A percentile compares a stretch with the other conserved stretches of the same genome.
Conservation (phyloP, 2,329 filamentous ascomycete species). For the Alternaria burnsii region DNA sequence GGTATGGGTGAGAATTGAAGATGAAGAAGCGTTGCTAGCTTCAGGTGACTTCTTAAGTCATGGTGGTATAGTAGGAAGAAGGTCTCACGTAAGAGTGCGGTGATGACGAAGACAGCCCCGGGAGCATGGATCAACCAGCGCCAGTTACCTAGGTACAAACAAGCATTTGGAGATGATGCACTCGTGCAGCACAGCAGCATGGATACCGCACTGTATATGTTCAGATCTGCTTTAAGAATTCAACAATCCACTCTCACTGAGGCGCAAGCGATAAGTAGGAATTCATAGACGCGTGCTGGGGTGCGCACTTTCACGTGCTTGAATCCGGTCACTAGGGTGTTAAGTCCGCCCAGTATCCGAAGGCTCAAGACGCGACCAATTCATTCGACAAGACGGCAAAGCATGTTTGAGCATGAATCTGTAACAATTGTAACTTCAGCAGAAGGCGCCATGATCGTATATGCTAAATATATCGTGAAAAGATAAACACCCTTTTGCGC, state of each 20-base stretch:
- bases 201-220: neutral
- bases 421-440: neutral
- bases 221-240: neutral
- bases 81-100: neutral
- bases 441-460: neutral
- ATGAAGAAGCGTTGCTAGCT: conserved; percentile 2
- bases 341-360: conserved; percentile 3
- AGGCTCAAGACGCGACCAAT: neutral
- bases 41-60: conserved; percentile 12
- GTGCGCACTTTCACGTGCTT: conserved; percentile 17
- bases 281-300: neutral
- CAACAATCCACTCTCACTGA: neutral
- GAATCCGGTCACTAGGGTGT: neutral
- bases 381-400: neutral
- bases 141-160: neutral
- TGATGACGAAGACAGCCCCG: conserved; percentile 1
- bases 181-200: neutral
- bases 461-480: neutral
- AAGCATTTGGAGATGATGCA: neutral
- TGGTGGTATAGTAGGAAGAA: conserved; percentile 7
- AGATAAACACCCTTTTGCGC: conserved; percentile 11
- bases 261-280: neutral
- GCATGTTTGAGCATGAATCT: neutral
- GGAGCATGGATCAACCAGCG: conserved; percentile 13
- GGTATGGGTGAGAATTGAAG: neutral